Percentiles rank a stretch among this genome's conserved stretches.
phyloP scores from a whole-genome alignment of 495 filamentous ascomycete species.

The Xylaria palmicola region DNA sequence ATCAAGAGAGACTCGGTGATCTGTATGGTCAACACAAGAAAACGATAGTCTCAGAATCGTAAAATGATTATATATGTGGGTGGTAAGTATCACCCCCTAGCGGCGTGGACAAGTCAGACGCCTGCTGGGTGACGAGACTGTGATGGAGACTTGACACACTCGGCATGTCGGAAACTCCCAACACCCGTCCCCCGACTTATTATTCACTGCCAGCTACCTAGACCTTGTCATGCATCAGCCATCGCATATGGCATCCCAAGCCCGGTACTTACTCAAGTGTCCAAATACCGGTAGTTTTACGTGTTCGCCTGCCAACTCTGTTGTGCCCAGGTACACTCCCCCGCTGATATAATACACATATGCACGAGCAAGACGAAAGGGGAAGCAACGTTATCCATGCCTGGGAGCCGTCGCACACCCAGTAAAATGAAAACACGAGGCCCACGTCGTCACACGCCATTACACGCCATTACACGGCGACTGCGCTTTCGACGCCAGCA shows the following conservation, averaged over 20 bases:
- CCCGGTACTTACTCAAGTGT: too few species aligned
- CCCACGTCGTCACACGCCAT: not conserved
- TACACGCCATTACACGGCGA: conserved; percentile 24
- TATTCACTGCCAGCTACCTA: too few species aligned
- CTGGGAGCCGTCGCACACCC: not conserved
- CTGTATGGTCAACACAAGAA: too few species aligned
- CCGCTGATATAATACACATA: not conserved
- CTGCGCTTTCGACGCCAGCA: conserved; percentile 48
- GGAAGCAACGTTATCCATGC: not conserved
- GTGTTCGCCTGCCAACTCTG: not conserved
- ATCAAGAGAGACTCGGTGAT: too few species aligned
- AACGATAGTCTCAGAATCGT: too few species aligned
- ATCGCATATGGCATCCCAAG: too few species aligned
- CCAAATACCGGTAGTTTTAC: too few species aligned
- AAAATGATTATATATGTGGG: too few species aligned
- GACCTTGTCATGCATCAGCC: too few species aligned
- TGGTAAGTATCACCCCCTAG: too few species aligned
- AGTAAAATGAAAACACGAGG: not conserved
- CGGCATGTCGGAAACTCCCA: not conserved
- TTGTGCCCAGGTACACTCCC: not conserved
- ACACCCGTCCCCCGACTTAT: not conserved
- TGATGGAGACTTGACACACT: not conserved
- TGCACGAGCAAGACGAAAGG: not conserved
- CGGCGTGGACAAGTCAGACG: too few species aligned
- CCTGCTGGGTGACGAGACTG: not conserved